Evolutionary conservation across 1,284 basidiomycete species (phyloP).

Genomic region (Fereydounia khargensis): DNA sequence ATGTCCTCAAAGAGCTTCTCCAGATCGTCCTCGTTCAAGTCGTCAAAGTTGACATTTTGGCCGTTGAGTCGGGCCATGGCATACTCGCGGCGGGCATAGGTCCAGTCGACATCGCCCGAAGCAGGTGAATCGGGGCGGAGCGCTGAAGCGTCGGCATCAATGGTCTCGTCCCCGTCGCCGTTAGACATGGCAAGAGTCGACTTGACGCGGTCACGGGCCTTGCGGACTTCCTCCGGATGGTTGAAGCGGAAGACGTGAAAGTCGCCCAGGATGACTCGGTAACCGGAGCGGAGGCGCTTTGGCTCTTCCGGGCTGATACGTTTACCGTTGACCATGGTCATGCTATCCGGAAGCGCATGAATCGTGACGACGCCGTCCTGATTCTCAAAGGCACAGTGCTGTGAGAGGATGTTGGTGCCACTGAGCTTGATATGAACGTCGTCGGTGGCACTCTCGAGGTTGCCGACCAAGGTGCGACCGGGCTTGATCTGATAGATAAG

Average conservation of each 20-base stretch:
- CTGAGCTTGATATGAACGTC: constrained; percentile 73
- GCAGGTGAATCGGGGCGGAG: constrained; percentile 46
- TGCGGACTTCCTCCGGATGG: constrained; percentile 46
- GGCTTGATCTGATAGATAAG: constrained; percentile 80
- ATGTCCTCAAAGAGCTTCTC: constrained; percentile 54
- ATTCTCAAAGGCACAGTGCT: constrained; percentile 90
- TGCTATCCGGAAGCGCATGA: constrained; percentile 72
- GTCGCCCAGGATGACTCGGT: constrained; percentile 92
- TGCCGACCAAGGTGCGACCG: constrained; percentile 70
- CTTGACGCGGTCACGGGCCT: constrained; percentile 40
- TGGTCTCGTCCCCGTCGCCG: constrained; percentile 34
- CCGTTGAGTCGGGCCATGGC: constrained; percentile 46
- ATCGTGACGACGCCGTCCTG: constrained; percentile 79
- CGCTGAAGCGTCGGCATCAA: constrained; percentile 10
- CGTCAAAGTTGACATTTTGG: constrained; percentile 50
- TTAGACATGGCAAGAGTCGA: constrained; percentile 37
- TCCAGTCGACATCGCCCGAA: constrained; percentile 50
- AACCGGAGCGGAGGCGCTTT: constrained; percentile 73
- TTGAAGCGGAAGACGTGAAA: constrained; percentile 98
- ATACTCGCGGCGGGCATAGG: constrained; percentile 47
- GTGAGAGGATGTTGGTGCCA: constrained; percentile 83
- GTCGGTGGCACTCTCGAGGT: constrained; percentile 13
- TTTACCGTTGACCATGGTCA: constrained; percentile 86
- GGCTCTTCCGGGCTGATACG: constrained; percentile 38
- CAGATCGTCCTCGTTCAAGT: constrained; percentile 48